Base-by-base conservation (phyloP, 805 yeast species). In the Yarrowia sp. region DNA sequence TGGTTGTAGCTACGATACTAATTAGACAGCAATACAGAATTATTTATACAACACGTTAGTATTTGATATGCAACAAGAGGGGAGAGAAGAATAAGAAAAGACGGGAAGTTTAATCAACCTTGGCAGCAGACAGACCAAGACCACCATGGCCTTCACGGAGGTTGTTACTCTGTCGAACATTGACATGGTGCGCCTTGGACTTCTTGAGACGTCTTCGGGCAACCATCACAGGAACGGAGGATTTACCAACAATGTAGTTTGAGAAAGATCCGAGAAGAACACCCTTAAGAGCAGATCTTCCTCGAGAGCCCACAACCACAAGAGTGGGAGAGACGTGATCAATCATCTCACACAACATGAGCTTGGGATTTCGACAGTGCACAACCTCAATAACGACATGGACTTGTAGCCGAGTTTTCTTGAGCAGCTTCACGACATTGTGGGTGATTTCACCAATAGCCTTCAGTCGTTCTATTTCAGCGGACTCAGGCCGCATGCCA, bases 221-320 rank as follows among this genome's bases (percentile, higher is more conserved):
- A 60, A 89, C 93, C 94, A 89, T 89, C 24, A 89, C 93, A 0
- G 94, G 93, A 2, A 87, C 91, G 17, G 87, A 79, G 72, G 88
- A 84, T 75, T 87, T 86, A 17, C 91, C 86, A 17, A 89, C 91
- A 70, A 89, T 78, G 75, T 89, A 88, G 72, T 89, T 89, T 2
- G 91, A 87, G 68, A 89, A 81, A 2, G 90, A 86, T 2, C 94
- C 94, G 70, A 88, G 81, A 66, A 89, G 81, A 9, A 89, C 91
- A 7, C 94, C 93, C 75, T 87, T 87, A 42, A 89, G 78, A 3
- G 92, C 91, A 67, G 86, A 81, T 70, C 86, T 86, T 38, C 94
- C 94, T 71, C 88, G 85, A 3, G 92, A 88, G 0, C 94, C 94
- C 12, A 89, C 89, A 64, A 89, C 84, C 8, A 89, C 92, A 73